A percentile compares a stretch with the other conserved stretches of the same genome.
phyloP scores from a whole-genome alignment of 1,284 basidiomycete genomes.

The Malassezia furfur region DNA sequence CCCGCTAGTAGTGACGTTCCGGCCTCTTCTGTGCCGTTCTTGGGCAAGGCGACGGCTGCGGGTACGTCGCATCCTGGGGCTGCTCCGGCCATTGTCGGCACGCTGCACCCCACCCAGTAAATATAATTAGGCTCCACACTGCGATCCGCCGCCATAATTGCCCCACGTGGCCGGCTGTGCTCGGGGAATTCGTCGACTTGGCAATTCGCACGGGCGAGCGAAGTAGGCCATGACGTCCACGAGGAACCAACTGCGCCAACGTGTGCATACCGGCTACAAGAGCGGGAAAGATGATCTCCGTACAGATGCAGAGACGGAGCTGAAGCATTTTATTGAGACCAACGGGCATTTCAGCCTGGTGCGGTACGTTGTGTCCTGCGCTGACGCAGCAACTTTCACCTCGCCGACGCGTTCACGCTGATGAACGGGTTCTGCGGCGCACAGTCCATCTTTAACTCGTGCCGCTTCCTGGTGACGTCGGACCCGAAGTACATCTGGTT shows the following conservation, averaged over 20 bases:
- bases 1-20: too few relatives aligned
- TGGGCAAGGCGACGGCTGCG: background rate
- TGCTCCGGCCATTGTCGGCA: background rate
- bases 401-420: conserved; percentile 96
- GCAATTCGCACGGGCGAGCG: background rate
- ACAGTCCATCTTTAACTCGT: conserved; percentile 86
- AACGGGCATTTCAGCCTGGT: conserved; percentile 46
- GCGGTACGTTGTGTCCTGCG: conserved; percentile 18
- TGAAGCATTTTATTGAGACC: conserved; percentile 43
- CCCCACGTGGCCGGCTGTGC: background rate
- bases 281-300: conserved; percentile 1
- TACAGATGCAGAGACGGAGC: conserved; percentile 17
- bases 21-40: background rate
- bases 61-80: background rate
- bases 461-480: conserved; percentile 71
- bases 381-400: conserved; percentile 74
- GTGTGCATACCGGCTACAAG: background rate
- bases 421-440: conserved; percentile 99
- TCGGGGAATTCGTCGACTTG: background rate
- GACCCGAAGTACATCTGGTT: conserved; percentile 57
- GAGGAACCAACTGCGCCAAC: background rate
- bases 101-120: background rate
- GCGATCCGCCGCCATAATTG: too few relatives aligned
- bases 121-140: background rate
- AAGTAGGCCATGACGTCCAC: background rate